Evolutionary conservation across 2,329 filamentous ascomycete species (phyloP).

Genomic region (Exophiala xenobiotica): DNA sequence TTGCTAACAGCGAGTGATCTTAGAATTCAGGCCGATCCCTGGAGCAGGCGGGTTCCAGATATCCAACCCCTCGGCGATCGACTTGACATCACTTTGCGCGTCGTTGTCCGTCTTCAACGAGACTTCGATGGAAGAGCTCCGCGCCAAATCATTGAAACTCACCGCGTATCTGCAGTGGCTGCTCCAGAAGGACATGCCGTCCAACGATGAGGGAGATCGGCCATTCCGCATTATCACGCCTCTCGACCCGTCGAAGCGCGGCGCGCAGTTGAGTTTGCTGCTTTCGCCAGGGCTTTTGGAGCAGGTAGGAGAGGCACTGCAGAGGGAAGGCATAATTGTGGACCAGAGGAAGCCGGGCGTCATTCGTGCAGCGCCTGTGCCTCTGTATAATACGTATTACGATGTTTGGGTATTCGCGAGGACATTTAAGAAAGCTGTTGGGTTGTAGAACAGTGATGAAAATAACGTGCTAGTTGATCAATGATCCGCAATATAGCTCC

Average conservation of each 20-base stretch:
- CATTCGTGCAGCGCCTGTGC: conserved; percentile 76
- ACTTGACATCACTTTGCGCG: conserved; percentile 71
- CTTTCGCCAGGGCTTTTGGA: conserved; percentile 70
- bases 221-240: conserved; percentile 69
- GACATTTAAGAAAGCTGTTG: conserved; percentile 27
- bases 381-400: conserved; percentile 76
- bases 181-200: no score
- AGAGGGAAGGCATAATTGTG: conserved; percentile 69
- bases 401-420: conserved; percentile 65
- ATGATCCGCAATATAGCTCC: no score
- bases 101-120: conserved; percentile 71
- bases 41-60: conserved; percentile 80
- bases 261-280: conserved; percentile 74
- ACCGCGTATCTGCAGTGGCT: conserved; percentile 76
- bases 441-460: not conserved
- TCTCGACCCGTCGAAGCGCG: conserved; percentile 63
- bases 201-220: conserved; percentile 37
- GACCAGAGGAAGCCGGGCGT: conserved; percentile 85
- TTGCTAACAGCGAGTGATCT: no score
- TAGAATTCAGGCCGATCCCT: conserved; percentile 69
- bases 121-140: conserved; percentile 66
- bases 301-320: conserved; percentile 60
- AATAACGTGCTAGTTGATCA: no score
- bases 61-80: conserved; percentile 76
- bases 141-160: conserved; percentile 68